Percentiles rank a stretch among this genome's conserved stretches.
These are phyloP conservation scores for Saccharomycopsis malanga DNA, from an alignment of 805 yeast genomes.

Conservation along the genomic window DNA sequence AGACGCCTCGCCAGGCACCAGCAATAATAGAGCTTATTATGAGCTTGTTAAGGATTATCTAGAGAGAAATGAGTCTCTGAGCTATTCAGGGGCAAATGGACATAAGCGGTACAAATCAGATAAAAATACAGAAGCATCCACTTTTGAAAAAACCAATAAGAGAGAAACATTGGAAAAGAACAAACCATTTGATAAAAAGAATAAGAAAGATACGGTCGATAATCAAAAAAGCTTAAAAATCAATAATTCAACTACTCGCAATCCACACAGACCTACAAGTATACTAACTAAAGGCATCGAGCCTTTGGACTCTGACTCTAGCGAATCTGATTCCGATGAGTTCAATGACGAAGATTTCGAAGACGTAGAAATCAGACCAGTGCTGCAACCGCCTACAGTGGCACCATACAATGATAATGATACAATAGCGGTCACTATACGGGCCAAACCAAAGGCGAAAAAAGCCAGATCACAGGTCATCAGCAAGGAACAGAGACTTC, in stretches of 20 bases:
- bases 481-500: constrained; percentile 46
- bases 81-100: background rate
- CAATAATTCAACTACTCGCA: background rate
- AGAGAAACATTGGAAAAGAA: background rate
- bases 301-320: no score
- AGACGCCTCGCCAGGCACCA: background rate
- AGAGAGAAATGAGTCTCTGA: background rate
- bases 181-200: no score
- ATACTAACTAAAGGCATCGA: no score
- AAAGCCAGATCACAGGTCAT: constrained; percentile 27
- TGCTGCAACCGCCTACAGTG: background rate
- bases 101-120: no score
- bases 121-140: no score
- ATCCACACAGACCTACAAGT: background rate
- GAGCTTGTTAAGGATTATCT: constrained; percentile 24
- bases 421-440: background rate
- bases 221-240: background rate
- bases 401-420: background rate
- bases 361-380: constrained; percentile 12
- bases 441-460: background rate
- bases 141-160: background rate
- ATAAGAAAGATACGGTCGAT: background rate
- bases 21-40: constrained; percentile 10
- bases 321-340: constrained; percentile 10
- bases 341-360: constrained; percentile 20